phyloP scores from a whole-genome alignment of 1,284 basidiomycete genomes.

The Ustilago trichophora region DNA sequence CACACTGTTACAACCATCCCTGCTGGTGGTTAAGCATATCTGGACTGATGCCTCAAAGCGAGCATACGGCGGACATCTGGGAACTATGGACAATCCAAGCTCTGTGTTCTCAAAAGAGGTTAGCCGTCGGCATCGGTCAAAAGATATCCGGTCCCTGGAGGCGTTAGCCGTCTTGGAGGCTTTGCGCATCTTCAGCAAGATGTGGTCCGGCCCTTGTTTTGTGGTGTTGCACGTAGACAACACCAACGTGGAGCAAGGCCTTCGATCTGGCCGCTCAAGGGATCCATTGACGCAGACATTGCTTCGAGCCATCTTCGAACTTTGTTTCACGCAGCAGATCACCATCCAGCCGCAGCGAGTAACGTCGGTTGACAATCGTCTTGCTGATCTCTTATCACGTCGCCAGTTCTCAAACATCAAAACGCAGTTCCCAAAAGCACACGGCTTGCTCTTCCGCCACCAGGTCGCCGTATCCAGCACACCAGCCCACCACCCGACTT shows the following conservation, averaged over 20 bases:
- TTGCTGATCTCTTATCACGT: too few species aligned
- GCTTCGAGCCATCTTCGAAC: background rate
- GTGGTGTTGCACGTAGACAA: conserved; percentile 1
- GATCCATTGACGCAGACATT: background rate
- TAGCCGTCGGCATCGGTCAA: background rate
- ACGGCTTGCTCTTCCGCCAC: too few species aligned
- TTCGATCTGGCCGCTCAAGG: background rate
- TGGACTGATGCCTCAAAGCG: background rate
- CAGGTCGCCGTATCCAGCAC: too few species aligned
- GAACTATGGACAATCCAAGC: background rate
- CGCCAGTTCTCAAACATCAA: too few species aligned
- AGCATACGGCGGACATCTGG: background rate
- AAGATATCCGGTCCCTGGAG: conserved; percentile 5
- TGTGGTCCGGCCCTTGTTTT: background rate
- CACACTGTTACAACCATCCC: background rate
- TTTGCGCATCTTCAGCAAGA: background rate
- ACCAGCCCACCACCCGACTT: too few species aligned
- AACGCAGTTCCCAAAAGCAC: too few species aligned
- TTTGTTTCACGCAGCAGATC: background rate
- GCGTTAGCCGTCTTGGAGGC: background rate
- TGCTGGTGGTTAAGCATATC: background rate
- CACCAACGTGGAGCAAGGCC: background rate
- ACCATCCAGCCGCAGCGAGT: background rate
- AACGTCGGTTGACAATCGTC: background rate
- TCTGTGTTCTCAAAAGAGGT: background rate